These are phyloP conservation scores for Auricularia sp. DNA, from an alignment of 768 basidiomycete genomes.

Conservation along the genomic window DNA sequence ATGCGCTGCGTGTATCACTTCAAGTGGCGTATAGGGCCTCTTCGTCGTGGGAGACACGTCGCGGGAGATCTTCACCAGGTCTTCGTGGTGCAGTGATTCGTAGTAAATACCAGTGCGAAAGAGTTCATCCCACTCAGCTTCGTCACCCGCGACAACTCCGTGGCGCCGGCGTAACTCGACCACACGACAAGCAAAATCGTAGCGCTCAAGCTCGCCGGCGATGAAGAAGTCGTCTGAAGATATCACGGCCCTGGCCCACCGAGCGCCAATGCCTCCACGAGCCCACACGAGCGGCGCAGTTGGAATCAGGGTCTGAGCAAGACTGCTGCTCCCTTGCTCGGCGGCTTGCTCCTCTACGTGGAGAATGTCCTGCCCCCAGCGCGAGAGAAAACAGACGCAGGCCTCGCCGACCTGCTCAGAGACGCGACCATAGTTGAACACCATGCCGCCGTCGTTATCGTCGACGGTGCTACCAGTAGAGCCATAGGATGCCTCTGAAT, in stretches of 20 bases:
- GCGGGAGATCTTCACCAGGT: slow-evolving; percentile 60
- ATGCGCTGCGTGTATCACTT: slow-evolving; percentile 61
- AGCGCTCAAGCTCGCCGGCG: slow-evolving; percentile 66
- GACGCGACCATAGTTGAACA: slow-evolving; percentile 73
- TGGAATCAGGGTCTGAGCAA: slow-evolving; percentile 12
- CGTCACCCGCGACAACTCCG: slow-evolving; percentile 47
- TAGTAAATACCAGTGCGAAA: slow-evolving; percentile 78
- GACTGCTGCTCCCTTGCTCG: not conserved
- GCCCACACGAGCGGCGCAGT: slow-evolving; percentile 52
- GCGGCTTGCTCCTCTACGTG: slow-evolving; percentile 38
- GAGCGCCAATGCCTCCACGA: slow-evolving; percentile 59
- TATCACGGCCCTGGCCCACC: slow-evolving; percentile 65
- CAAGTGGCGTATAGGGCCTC: slow-evolving; percentile 55
- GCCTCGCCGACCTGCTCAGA: slow-evolving; percentile 90
- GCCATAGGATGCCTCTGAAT: not conserved
- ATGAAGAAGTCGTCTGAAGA: slow-evolving; percentile 76
- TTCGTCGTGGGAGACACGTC: slow-evolving; percentile 67
- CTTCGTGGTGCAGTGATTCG: slow-evolving; percentile 74
- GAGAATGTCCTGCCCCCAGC: slow-evolving; percentile 82
- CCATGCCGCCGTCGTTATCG: slow-evolving; percentile 20
- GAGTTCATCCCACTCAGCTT: slow-evolving; percentile 55
- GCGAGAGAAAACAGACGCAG: slow-evolving; percentile 73
- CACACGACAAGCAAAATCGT: slow-evolving; percentile 62
- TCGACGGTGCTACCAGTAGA: not conserved
- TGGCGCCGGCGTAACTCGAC: slow-evolving; percentile 59